Percentiles rank a stretch among this genome's conserved stretches.
phyloP scores from a whole-genome alignment of 805 yeast genomes.

The Danielia reshetovae region DNA sequence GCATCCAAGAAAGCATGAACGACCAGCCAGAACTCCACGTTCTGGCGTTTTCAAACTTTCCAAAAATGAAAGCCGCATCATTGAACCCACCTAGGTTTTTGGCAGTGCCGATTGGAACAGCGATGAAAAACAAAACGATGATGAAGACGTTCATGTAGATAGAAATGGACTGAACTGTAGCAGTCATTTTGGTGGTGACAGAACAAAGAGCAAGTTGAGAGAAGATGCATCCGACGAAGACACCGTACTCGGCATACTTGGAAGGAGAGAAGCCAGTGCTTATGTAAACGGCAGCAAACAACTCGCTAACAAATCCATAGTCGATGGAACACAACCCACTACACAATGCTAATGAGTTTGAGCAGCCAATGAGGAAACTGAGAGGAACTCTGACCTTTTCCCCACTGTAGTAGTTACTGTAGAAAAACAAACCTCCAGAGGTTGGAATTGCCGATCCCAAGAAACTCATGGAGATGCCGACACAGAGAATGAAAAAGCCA shows the following conservation, averaged over 20 bases:
- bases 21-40: slow-evolving; percentile 60
- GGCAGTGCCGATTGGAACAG: slow-evolving; percentile 56
- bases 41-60: slow-evolving; percentile 44
- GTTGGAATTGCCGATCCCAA: slow-evolving; percentile 11
- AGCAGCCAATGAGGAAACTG: slow-evolving; percentile 50
- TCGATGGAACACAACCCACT: slow-evolving; percentile 64
- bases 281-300: slow-evolving; percentile 53
- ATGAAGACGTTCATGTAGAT: slow-evolving; percentile 50
- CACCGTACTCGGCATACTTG: slow-evolving; percentile 53
- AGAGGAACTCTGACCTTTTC: slow-evolving; percentile 6
- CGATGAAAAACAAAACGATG: slow-evolving; percentile 54
- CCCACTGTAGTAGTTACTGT: slow-evolving; percentile 8
- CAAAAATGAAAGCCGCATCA: slow-evolving; percentile 52
- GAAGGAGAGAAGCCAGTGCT: slow-evolving; percentile 49
- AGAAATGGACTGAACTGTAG: slow-evolving; percentile 56
- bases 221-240: slow-evolving; percentile 56
- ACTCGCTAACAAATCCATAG: slow-evolving; percentile 61
- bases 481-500: slow-evolving; percentile 6
- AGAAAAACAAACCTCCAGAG: slow-evolving; percentile 10
- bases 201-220: slow-evolving; percentile 51
- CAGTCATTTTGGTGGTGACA: slow-evolving; percentile 51
- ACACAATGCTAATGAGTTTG: slow-evolving; percentile 61
- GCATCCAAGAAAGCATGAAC: slow-evolving; percentile 49
- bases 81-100: slow-evolving; percentile 24
- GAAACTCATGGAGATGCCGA: slow-evolving; percentile 8